phyloP scores from a whole-genome alignment of 2,329 filamentous ascomycete species.

The Mariannaea sp. region DNA sequence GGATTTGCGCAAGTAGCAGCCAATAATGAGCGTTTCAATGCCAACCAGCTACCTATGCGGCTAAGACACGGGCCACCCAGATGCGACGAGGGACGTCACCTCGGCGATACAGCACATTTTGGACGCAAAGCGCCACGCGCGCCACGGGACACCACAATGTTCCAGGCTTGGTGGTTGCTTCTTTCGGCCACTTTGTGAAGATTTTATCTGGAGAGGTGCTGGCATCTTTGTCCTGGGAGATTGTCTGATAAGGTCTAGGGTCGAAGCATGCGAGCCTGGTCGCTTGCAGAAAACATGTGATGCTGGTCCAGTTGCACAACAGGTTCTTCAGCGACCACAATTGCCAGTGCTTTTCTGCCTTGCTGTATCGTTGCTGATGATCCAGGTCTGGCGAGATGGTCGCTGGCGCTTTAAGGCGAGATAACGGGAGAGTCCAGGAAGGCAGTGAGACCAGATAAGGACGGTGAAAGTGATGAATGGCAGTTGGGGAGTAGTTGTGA shows the following conservation, averaged over 20 bases:
- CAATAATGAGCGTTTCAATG: constrained; percentile 34
- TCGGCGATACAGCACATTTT: constrained; percentile 26
- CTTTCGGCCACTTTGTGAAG: constrained; percentile 15
- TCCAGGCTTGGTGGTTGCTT: constrained; percentile 19
- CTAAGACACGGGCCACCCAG: constrained; percentile 33
- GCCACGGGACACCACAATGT: constrained; percentile 14
- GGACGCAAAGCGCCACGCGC: constrained; percentile 28
- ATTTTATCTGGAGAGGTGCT: constrained; percentile 13
- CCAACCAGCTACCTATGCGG: constrained; percentile 34
- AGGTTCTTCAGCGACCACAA: constrained; percentile 7
- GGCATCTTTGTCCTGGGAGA: constrained; percentile 7
- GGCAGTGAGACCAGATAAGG: not conserved
- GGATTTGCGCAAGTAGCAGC: constrained; percentile 25
- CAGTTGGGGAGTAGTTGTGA: constrained; percentile 2
- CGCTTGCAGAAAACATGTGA: constrained; percentile 17
- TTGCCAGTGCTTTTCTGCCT: not conserved
- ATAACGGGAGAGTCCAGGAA: not conserved
- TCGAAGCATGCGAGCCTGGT: no score
- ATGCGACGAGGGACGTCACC: constrained; percentile 33
- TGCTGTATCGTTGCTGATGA: not conserved
- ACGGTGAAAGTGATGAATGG: constrained; percentile 7
- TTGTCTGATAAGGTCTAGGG: not conserved
- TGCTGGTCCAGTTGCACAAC: constrained; percentile 5
- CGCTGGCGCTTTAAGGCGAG: not conserved
- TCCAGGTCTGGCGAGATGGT: constrained; percentile 3